A percentile compares a stretch with the other conserved stretches of the same genome.
Conservation (phyloP, 2,329 filamentous ascomycete genomes). For the Monosporascus sp. region DNA sequence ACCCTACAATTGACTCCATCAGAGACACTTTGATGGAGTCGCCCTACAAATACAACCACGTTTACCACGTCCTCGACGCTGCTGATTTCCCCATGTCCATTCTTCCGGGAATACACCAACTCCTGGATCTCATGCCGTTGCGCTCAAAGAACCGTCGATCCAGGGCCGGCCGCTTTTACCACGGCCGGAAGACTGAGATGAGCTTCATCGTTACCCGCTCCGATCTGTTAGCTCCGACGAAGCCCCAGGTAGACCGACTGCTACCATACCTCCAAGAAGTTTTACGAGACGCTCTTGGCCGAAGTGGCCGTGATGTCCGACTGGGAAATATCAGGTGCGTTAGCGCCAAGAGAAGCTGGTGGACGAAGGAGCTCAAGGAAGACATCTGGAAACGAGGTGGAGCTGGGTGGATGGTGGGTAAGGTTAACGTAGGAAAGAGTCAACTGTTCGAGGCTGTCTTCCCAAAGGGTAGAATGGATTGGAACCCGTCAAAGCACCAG, state of each 20-base stretch:
- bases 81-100: constrained; percentile 96
- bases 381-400: constrained; percentile 80
- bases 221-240: constrained; percentile 78
- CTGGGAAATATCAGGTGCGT: constrained; percentile 84
- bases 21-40: constrained; percentile 82
- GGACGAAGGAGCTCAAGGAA: constrained; percentile 81
- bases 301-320: constrained; percentile 62
- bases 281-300: constrained; percentile 69
- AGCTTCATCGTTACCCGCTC: constrained; percentile 88
- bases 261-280: constrained; percentile 81
- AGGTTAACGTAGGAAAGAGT: constrained; percentile 96
- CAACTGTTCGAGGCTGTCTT: constrained; percentile 83
- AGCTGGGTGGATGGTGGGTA: constrained; percentile 94
- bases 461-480: constrained; percentile 62
- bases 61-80: constrained; percentile 92
- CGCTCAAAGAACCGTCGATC: constrained; percentile 78
- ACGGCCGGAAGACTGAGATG: constrained; percentile 67
- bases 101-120: constrained; percentile 66
- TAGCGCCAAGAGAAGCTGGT: constrained; percentile 82
- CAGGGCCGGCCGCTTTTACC: constrained; percentile 57
- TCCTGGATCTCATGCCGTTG: constrained; percentile 66
- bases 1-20: constrained; percentile 76
- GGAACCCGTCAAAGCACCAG: constrained; percentile 29
- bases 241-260: constrained; percentile 75
- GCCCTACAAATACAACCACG: constrained; percentile 83